Conservation (phyloP, 352 stramenopile genomes). For the Phytophthora sp. region DNA sequence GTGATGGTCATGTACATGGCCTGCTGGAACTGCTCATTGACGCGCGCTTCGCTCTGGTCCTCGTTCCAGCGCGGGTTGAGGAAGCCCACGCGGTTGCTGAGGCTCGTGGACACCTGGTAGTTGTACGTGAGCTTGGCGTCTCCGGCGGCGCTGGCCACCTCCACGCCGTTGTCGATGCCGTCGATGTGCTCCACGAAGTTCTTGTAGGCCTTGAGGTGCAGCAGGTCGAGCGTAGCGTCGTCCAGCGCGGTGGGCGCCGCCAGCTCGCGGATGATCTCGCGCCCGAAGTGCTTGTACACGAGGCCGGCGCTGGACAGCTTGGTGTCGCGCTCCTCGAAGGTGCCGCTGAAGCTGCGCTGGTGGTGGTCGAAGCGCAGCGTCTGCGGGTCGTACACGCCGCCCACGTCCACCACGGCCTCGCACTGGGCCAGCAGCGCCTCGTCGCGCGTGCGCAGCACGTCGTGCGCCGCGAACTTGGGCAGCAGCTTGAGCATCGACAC, state of each 20-base stretch:
- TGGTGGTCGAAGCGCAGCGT: conserved; percentile 97
- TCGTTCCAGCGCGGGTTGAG: conserved; percentile 98
- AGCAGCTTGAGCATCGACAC: conserved; percentile 97
- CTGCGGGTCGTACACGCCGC: conserved; percentile 93
- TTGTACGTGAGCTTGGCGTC: conserved; percentile 54
- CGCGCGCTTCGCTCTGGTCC: conserved; percentile 66
- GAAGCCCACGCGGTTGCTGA: conserved; percentile 89
- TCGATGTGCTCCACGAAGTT: conserved; percentile 98
- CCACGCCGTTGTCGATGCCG: conserved; percentile 98
- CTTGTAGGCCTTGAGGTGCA: conserved; percentile 95
- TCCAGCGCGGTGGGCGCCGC: conserved; percentile 53
- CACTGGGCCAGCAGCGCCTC: conserved; percentile 89
- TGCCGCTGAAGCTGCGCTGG: conserved; percentile 93
- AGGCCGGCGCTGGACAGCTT: conserved; percentile 97
- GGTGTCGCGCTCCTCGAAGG: conserved; percentile 81
- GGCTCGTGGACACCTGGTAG: conserved; percentile 79
- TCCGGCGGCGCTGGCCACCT: conserved; percentile 58
- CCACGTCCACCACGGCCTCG: conserved; percentile 97
- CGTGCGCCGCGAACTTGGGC: conserved; percentile 86
- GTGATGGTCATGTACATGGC: conserved; percentile 95
- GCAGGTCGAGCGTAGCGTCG: conserved; percentile 77
- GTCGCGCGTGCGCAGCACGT: conserved; percentile 91
- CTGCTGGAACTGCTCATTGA: conserved; percentile 94
- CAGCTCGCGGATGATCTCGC: conserved; percentile 92
- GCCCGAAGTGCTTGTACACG: conserved; percentile 99